Conservation (phyloP, 345 rosid genomes). For the Corchorus olitorius region DNA sequence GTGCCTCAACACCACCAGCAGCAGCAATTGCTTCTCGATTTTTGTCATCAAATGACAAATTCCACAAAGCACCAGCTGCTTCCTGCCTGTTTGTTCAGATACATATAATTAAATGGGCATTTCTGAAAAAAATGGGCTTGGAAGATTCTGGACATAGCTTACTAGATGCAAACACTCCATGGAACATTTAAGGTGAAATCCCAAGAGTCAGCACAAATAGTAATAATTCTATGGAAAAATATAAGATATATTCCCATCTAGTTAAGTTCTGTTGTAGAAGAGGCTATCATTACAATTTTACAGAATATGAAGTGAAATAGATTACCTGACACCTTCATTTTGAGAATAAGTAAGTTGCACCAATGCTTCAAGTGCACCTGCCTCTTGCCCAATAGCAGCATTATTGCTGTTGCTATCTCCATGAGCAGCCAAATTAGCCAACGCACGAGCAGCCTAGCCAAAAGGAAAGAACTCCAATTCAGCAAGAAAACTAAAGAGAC, state of each 20-base stretch:
- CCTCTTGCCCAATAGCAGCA: slow-evolving; percentile 90
- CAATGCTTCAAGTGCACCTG: slow-evolving; percentile 91
- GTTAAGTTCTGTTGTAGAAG: background rate
- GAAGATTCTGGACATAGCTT: background rate
- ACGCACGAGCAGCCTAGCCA: slow-evolving; percentile 87
- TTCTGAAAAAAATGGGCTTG: background rate
- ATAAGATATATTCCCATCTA: background rate
- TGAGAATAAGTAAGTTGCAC: slow-evolving; percentile 81
- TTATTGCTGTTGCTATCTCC: slow-evolving; percentile 94
- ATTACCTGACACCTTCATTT: slow-evolving; percentile 87
- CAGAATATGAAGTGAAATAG: background rate
- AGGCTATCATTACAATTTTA: too few species aligned
- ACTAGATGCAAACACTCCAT: background rate
- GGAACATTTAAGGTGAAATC: background rate
- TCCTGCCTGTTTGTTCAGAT: slow-evolving; percentile 55
- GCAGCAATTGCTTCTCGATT: slow-evolving; percentile 82
- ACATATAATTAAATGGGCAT: slow-evolving; percentile 4
- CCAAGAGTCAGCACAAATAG: background rate
- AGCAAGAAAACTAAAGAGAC: background rate
- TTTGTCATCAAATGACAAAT: slow-evolving; percentile 82
- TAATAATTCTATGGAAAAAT: background rate
- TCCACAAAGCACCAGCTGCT: slow-evolving; percentile 91
- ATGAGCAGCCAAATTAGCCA: slow-evolving; percentile 97
- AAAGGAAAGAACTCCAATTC: background rate
- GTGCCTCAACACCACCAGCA: slow-evolving; percentile 84